phyloP scores from a whole-genome alignment of 148 eudicot species.

The Hydrangea macrophylla region DNA sequence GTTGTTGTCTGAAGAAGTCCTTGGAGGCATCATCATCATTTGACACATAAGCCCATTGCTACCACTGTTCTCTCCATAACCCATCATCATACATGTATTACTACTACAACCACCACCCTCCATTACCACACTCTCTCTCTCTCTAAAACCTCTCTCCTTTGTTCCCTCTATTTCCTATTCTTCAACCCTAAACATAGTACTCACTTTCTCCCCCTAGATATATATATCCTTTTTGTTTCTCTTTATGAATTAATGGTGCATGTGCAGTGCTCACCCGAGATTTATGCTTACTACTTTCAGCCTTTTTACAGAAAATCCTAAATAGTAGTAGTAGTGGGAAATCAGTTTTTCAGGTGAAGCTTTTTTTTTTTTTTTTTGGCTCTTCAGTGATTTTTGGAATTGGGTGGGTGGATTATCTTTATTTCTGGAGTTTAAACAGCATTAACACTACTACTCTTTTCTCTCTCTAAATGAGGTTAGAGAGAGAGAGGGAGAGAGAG shows the following conservation, averaged over 20 bases:
- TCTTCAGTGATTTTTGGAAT: constrained; percentile 17
- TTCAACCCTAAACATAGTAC: constrained; percentile 28
- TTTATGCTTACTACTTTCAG: constrained; percentile 59
- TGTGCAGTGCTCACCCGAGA: constrained; percentile 60
- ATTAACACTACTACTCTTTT: not conserved
- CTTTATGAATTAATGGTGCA: not conserved
- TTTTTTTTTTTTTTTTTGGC: constrained; percentile 1
- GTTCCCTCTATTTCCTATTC: constrained; percentile 11
- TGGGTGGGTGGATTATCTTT: constrained; percentile 3
- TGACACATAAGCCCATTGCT: constrained; percentile 50
- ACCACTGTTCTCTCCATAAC: constrained; percentile 38
- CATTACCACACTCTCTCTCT: constrained; percentile 24
- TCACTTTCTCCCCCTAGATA: too few species aligned
- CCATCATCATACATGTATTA: constrained; percentile 45
- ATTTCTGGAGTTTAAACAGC: constrained; percentile 14
- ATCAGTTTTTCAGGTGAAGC: constrained; percentile 17
- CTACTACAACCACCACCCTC: constrained; percentile 28
- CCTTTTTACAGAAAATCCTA: constrained; percentile 65
- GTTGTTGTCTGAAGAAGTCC: constrained; percentile 20
- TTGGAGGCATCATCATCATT: constrained; percentile 47
- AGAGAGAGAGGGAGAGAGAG: not conserved
- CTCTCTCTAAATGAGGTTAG: not conserved
- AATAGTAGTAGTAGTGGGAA: constrained; percentile 13
- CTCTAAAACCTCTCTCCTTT: constrained; percentile 2
- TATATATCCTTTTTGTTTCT: constrained; percentile 8